phyloP scores from a whole-genome alignment of 75 land plant genomes.

The Sequoia sempervirens region DNA sequence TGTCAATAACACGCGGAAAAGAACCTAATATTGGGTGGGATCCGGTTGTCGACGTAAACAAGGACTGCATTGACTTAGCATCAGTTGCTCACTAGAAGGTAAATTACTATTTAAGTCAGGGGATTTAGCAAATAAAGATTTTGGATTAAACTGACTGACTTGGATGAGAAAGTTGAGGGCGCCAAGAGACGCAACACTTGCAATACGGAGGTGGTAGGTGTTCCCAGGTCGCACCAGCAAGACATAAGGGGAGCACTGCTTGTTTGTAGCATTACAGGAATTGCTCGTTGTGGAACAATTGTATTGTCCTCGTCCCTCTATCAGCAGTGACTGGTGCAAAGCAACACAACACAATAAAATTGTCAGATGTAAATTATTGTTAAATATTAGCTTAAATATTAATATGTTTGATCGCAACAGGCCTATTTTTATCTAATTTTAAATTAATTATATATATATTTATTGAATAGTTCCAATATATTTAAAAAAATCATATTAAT shows the following conservation, averaged over 20 bases:
- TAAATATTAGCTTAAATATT: too few relatives aligned
- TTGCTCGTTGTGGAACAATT: constrained; percentile 37
- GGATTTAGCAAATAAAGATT: neutral
- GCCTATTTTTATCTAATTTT: too few relatives aligned
- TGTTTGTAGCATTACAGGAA: constrained; percentile 15
- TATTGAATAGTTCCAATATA: too few relatives aligned
- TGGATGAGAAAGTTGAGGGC: constrained; percentile 38
- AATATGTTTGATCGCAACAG: too few relatives aligned
- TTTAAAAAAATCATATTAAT: too few relatives aligned
- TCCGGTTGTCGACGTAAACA: neutral
- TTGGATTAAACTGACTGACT: constrained; percentile 7
- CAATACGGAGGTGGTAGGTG: constrained; percentile 37
- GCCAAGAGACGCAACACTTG: constrained; percentile 26
- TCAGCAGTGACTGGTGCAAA: constrained; percentile 58
- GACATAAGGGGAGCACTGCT: constrained; percentile 18
- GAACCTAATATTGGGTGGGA: neutral
- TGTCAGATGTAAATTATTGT: too few relatives aligned
- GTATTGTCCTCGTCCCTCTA: constrained; percentile 72
- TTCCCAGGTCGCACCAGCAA: constrained; percentile 20
- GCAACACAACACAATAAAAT: too few relatives aligned
- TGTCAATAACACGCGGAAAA: too few relatives aligned
- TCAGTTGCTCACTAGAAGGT: too few relatives aligned
- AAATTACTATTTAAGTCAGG: too few relatives aligned
- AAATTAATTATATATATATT: too few relatives aligned
- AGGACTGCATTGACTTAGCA: neutral